Conservation (phyloP, 2,329 filamentous ascomycete genomes). For the Helotiales sp. region DNA sequence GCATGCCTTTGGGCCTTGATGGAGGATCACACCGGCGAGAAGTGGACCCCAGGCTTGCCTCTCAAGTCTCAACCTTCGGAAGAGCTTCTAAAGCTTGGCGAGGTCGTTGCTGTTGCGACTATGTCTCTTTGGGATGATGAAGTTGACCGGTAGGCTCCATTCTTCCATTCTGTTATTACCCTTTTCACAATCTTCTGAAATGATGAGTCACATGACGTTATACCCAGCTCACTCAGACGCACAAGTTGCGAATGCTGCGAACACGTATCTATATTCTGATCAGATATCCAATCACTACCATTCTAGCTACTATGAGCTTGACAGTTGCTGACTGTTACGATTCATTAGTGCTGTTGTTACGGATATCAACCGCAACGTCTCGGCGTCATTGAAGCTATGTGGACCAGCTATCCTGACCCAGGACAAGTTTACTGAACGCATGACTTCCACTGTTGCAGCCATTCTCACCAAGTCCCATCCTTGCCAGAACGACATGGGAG, state of each 20-base stretch:
- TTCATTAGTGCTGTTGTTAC: conserved; percentile 77
- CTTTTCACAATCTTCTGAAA: conserved; percentile 45
- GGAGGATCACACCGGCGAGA: conserved; percentile 76
- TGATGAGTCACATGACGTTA: conserved; percentile 92
- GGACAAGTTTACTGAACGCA: conserved; percentile 73
- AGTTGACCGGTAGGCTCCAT: conserved; percentile 80
- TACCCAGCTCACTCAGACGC: conserved; percentile 99
- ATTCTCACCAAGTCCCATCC: conserved; percentile 90
- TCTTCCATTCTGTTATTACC: conserved; percentile 31
- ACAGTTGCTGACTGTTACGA: conserved; percentile 49
- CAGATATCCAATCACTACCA: conserved; percentile 35
- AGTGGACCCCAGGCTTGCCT: conserved; percentile 89
- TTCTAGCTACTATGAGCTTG: conserved; percentile 24
- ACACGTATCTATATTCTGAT: conserved; percentile 67
- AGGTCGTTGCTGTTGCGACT: conserved; percentile 84
- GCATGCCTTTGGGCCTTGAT: conserved; percentile 88
- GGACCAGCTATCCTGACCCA: conserved; percentile 84
- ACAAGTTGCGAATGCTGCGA: conserved; percentile 85
- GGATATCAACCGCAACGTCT: conserved; percentile 92
- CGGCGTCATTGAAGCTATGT: conserved; percentile 87
- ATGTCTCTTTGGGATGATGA: conserved; percentile 88
- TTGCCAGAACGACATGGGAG: conserved; percentile 88
- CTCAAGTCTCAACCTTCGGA: conserved; percentile 77
- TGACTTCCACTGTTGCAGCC: conserved; percentile 74
- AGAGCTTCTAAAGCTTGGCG: conserved; percentile 83